Evolutionary conservation across 225 moss, liverwort and hornwort species (phyloP).

Genomic region (Marchantia paleacea): DNA sequence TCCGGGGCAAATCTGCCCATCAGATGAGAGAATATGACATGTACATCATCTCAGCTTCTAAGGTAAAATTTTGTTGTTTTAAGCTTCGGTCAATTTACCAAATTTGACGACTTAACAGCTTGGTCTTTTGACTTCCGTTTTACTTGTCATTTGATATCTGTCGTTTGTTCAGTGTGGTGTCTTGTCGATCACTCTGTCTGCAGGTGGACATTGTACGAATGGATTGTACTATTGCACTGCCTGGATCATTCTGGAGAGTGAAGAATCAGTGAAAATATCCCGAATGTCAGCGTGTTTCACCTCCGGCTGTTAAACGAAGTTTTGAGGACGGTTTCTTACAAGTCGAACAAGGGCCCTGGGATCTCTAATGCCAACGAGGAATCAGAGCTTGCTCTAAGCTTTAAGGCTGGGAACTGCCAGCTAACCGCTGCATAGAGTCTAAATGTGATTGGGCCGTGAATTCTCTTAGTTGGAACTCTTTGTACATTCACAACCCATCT

Average conservation of each 20-base stretch:
- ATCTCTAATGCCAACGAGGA: neutral
- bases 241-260: neutral
- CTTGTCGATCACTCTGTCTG: neutral
- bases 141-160: neutral
- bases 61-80: neutral
- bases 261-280: neutral
- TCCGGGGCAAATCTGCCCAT: neutral
- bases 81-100: neutral
- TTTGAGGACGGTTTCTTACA: neutral
- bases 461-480: neutral
- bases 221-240: neutral
- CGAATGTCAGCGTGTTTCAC: neutral
- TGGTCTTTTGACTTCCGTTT: neutral
- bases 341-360: neutral
- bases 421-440: neutral
- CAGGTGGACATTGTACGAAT: neutral
- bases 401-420: neutral
- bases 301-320: neutral
- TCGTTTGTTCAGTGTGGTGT: neutral
- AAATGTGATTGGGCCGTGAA: neutral
- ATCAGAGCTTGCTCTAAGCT: neutral
- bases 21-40: neutral
- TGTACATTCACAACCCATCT: neutral
- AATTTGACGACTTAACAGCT: neutral
- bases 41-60: neutral